These are phyloP conservation scores for Volutella citrinella DNA, from an alignment of 2,329 filamentous ascomycete species.

Conservation along the genomic window DNA sequence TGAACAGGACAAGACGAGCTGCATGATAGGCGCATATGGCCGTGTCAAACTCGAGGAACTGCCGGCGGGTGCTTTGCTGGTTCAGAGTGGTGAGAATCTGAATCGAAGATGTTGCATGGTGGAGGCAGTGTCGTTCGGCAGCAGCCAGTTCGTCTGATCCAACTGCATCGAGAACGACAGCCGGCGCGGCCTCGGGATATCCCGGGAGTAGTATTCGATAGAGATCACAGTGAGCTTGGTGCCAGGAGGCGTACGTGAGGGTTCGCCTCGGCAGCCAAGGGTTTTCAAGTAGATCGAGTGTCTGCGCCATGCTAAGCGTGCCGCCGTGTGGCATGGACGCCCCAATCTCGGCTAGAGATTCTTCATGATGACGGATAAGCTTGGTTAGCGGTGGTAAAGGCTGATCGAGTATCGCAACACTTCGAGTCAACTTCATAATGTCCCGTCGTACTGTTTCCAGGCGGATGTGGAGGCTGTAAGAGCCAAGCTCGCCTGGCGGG, in stretches of 20 bases:
- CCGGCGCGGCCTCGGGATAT: slow-evolving; percentile 35
- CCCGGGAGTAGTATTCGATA: slow-evolving; percentile 36
- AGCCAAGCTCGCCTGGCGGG: slow-evolving; percentile 9
- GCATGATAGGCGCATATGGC: slow-evolving; percentile 9
- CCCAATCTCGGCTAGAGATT: too few species aligned
- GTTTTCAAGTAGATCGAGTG: too few species aligned
- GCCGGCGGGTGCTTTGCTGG: background rate
- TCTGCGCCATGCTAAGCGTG: too few species aligned
- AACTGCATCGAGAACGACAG: background rate
- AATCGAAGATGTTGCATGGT: slow-evolving; percentile 34
- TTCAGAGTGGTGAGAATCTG: slow-evolving; percentile 25
- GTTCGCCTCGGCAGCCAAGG: too few species aligned
- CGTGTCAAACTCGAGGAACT: slow-evolving; percentile 13
- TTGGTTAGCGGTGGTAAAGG: slow-evolving; percentile 11
- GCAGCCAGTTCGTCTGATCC: slow-evolving; percentile 15
- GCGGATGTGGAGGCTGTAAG: too few species aligned
- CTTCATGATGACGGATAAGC: slow-evolving; percentile 4
- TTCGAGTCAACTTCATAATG: slow-evolving; percentile 21
- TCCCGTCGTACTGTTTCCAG: slow-evolving; percentile 15
- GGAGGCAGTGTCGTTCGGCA: slow-evolving; percentile 30
- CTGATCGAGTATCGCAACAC: too few species aligned
- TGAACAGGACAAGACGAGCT: slow-evolving; percentile 4
- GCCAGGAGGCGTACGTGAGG: slow-evolving; percentile 14
- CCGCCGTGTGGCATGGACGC: too few species aligned
- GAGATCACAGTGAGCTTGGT: slow-evolving; percentile 38